Evolutionary conservation across 345 rosid genomes (phyloP), one percentile per base, ranked within the genome.

Genomic region (Geranium rotundifolium): DNA sequence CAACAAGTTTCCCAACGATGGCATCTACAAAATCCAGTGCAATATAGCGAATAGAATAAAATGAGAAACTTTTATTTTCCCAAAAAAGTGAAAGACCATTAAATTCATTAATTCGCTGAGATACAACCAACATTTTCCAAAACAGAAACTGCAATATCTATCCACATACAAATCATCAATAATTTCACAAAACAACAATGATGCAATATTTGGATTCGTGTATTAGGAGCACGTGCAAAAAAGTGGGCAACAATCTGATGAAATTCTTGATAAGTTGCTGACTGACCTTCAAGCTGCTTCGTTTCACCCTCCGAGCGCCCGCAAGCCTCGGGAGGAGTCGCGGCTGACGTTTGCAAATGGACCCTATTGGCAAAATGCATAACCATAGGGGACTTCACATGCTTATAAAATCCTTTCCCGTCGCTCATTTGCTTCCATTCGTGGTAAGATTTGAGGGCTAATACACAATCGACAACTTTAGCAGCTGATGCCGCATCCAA

Each of bases 381-480:
- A 72, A 78, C 79, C 71, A 78, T 58, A 0, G 95, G 95, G 62
- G 95, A 82, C 66, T 80, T 87, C 18, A 67, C 29, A 46, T 78
- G 88, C 78, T 79, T 93, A 71, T 72, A 72, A 63, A 46, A 59
- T 66, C 84, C 88, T 75, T 82, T 82, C 29, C 82, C 84, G 61
- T 71, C 60, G 69, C 67, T 78, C 49, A 64, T 72, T 57, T 78
- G 83, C 82, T 90, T 90, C 72, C 73, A 62, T 66, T 93, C 99
- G 54, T 87, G 82, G 71, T 82, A 84, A 23, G 75, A 68, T 76
- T 84, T 90, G 29, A 93, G 88, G 55, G 91, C 84, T 29, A 93
- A 80, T 56, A 93, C 67, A 78, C 99, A 90, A 64, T 93, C 97
- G 2, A 88, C 96, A 67, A 93, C 85, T 71, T 85, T 93, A 49